Percentiles rank a stretch among this genome's conserved stretches.
Conservation (phyloP, 139 green algal species). For the Picochlorum sp. region DNA sequence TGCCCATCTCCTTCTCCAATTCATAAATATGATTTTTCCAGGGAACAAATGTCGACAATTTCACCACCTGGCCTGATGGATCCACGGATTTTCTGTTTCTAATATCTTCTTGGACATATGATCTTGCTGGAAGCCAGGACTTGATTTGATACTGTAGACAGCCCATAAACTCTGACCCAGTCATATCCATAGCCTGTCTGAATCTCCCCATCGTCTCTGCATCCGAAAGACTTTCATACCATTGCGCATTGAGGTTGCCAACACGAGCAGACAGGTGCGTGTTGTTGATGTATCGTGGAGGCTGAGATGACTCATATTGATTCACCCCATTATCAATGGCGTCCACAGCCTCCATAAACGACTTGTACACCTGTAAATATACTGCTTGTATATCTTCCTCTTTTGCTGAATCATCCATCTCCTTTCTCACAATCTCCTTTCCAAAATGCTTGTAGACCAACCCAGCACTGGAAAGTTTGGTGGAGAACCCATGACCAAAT, state of each 20-base stretch:
- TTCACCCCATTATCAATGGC: slow-evolving; percentile 92
- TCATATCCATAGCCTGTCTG: slow-evolving; percentile 71
- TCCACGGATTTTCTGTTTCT: slow-evolving; percentile 39
- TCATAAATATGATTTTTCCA: slow-evolving; percentile 97
- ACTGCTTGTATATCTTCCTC: slow-evolving; percentile 65
- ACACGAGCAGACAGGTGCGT: slow-evolving; percentile 77
- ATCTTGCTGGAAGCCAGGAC: slow-evolving; percentile 80
- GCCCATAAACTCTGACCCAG: slow-evolving; percentile 77
- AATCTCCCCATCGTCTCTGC: slow-evolving; percentile 56
- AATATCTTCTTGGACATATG: slow-evolving; percentile 51
- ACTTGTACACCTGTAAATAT: slow-evolving; percentile 86
- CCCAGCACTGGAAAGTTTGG: slow-evolving; percentile 55
- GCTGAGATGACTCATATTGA: slow-evolving; percentile 50
- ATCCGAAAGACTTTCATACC: slow-evolving; percentile 60
- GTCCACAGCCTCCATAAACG: slow-evolving; percentile 92
- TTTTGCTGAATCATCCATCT: slow-evolving; percentile 36
- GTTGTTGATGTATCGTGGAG: slow-evolving; percentile 73
- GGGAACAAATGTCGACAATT: slow-evolving; percentile 54
- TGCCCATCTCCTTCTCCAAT: slow-evolving; percentile 78
- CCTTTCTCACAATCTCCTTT: slow-evolving; percentile 45
- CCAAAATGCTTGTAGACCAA: slow-evolving; percentile 87
- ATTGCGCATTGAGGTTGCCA: slow-evolving; percentile 74
- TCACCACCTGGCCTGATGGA: slow-evolving; percentile 53
- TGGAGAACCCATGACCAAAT: slow-evolving; percentile 65
- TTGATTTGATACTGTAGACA: slow-evolving; percentile 46